Evolutionary conservation across 116 monocot species (phyloP).

Genomic region (Phalaenopsis hybrid): DNA sequence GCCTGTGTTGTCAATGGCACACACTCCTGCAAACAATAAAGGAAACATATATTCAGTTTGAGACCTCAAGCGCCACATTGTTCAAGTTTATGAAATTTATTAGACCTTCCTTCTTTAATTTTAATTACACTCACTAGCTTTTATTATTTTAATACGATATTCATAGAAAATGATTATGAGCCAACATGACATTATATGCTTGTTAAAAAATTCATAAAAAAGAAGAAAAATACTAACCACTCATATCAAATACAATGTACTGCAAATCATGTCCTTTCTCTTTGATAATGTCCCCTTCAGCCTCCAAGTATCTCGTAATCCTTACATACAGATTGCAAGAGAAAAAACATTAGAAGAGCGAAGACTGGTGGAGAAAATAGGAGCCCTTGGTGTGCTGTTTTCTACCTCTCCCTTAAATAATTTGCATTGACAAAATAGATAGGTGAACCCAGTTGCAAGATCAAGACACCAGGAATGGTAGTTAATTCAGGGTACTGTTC

Average conservation of each 20-base stretch:
- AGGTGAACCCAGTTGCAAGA: conserved; percentile 55
- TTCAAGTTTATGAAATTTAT: no score
- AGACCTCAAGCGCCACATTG: no score
- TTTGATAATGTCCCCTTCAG: conserved; percentile 20
- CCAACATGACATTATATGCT: no score
- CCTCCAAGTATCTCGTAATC: conserved; percentile 61
- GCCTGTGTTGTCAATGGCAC: conserved; percentile 64
- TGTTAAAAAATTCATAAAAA: background rate
- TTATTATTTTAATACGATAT: no score
- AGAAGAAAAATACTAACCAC: conserved; percentile 29
- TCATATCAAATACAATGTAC: conserved; percentile 52
- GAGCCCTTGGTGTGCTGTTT: background rate
- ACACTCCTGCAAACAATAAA: conserved; percentile 27
- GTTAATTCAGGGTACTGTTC: conserved; percentile 50
- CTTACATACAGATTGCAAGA: conserved; percentile 14
- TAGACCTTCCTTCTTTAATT: no score
- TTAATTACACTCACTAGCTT: no score
- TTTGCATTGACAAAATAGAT: conserved; percentile 62
- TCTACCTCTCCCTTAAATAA: conserved; percentile 65
- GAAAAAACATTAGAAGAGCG: no score
- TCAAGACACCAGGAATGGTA: conserved; percentile 29
- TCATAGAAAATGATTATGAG: no score
- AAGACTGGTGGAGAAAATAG: no score
- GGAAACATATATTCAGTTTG: background rate
- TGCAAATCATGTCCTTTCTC: conserved; percentile 28